Evolutionary conservation across 495 filamentous ascomycete genomes (phyloP).

Genomic region (Coniosporium apollinis): DNA sequence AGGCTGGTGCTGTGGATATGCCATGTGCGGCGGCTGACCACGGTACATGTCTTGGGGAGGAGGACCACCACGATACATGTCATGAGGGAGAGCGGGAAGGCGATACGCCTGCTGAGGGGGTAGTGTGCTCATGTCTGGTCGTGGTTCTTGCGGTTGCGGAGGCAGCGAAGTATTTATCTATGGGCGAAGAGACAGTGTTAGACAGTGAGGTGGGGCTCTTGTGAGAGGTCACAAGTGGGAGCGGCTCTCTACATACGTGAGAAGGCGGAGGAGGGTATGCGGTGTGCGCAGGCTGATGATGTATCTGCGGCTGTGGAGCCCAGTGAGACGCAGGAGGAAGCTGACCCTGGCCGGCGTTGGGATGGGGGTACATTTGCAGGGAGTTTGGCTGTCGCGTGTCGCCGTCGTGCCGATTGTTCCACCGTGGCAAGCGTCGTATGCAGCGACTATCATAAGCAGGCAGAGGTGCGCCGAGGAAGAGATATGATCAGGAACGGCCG

Average conservation of each 20-base stretch:
- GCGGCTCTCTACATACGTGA: constrained; percentile 3
- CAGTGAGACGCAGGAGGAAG: constrained; percentile 1
- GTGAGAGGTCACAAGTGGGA: too few relatives aligned
- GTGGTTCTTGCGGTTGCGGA: constrained; percentile 12
- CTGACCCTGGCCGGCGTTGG: background rate
- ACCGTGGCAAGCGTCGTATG: too few relatives aligned
- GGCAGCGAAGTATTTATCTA: background rate
- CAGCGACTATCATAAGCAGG: too few relatives aligned
- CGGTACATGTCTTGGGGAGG: constrained; percentile 14
- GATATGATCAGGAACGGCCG: too few relatives aligned
- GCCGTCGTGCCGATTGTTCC: constrained; percentile 2
- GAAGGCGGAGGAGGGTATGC: constrained; percentile 10
- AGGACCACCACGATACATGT: constrained; percentile 15
- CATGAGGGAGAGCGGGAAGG: constrained; percentile 13
- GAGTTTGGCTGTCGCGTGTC: constrained; percentile 1
- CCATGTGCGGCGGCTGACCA: constrained; percentile 9
- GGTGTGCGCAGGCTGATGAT: constrained; percentile 16
- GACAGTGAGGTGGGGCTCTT: background rate
- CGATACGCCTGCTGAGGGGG: constrained; percentile 14
- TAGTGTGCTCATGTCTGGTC: constrained; percentile 16
- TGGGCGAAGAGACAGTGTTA: background rate
- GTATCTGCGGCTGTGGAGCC: constrained; percentile 1
- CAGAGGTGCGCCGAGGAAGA: too few relatives aligned
- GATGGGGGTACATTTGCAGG: constrained; percentile 7
- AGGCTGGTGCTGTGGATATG: constrained; percentile 27